Evolutionary conservation across 495 filamentous ascomycete species (phyloP).

Genomic region (Physcia stellaris): DNA sequence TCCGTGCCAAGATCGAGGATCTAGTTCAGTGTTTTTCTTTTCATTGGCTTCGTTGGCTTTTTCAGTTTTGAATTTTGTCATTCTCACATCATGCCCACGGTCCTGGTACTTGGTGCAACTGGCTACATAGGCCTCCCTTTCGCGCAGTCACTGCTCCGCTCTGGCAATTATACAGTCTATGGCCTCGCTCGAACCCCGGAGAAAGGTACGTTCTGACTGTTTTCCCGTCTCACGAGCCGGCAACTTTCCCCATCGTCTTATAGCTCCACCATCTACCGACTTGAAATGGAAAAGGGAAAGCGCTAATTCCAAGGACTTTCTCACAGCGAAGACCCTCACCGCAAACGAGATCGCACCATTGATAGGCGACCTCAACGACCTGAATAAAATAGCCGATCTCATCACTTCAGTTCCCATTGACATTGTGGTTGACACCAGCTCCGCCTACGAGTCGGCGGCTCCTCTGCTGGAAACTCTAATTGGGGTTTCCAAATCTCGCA

Average conservation of each 20-base stretch:
- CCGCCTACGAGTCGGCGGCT: slow-evolving; percentile 11
- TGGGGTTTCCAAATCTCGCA: slow-evolving; percentile 11
- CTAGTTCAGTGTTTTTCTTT: too few species aligned
- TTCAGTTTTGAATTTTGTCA: too few species aligned
- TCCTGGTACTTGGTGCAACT: slow-evolving; percentile 31
- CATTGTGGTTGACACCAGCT: slow-evolving; percentile 23
- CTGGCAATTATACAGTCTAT: slow-evolving; percentile 22
- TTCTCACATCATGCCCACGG: slow-evolving; percentile 26
- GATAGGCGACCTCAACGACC: slow-evolving; percentile 12
- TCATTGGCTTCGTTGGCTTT: too few species aligned
- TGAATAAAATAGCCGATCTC: slow-evolving; percentile 5
- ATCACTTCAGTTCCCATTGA: slow-evolving; percentile 20
- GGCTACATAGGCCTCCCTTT: slow-evolving; percentile 28
- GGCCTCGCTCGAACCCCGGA: slow-evolving; percentile 23
- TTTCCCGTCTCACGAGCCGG: too few species aligned
- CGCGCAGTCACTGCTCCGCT: slow-evolving; percentile 20
- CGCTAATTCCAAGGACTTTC: too few species aligned
- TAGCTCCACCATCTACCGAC: too few species aligned
- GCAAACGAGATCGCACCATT: slow-evolving; percentile 21
- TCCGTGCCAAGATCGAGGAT: too few species aligned
- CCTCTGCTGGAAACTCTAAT: slow-evolving; percentile 15
- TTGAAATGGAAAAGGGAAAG: too few species aligned
- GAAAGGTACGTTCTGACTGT: too few species aligned
- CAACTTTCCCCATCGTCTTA: too few species aligned
- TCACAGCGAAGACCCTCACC: slow-evolving; percentile 17